Evolutionary conservation across 2,329 filamentous ascomycete genomes (phyloP).

Genomic region (Aciculosporium take): DNA sequence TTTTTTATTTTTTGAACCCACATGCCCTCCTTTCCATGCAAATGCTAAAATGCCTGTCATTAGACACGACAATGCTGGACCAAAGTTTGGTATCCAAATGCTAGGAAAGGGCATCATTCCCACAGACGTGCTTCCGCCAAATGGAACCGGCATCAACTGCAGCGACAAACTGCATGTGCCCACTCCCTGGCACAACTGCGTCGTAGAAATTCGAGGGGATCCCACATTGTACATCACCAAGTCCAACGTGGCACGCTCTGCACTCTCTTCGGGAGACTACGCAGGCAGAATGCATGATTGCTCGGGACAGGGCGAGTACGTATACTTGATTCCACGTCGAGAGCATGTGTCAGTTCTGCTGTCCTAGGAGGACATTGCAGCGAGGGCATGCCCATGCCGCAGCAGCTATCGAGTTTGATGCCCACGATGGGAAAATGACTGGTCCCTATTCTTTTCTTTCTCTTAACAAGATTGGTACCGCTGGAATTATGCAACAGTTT

Average conservation of each 20-base stretch:
- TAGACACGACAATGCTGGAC: conserved; percentile 23
- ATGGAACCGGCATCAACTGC: conserved; percentile 8
- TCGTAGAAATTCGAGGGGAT: conserved; percentile 16
- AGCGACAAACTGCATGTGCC: conserved; percentile 20
- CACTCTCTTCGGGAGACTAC: conserved; percentile 5
- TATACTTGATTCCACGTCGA: not conserved
- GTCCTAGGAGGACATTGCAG: not conserved
- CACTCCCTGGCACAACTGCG: conserved; percentile 29
- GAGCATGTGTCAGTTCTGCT: not conserved
- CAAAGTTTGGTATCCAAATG: conserved; percentile 27
- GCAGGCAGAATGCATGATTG: not conserved
- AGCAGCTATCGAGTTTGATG: no score
- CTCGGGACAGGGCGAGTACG: not conserved
- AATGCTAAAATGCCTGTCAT: not conserved
- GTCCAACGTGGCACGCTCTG: conserved; percentile 8
- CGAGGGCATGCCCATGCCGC: no score
- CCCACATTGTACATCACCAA: conserved; percentile 11
- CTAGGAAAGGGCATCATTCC: conserved; percentile 19
- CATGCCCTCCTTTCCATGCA: not conserved
- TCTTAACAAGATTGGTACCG: no score
- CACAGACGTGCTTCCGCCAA: conserved; percentile 18
- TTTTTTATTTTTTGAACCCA: not conserved
- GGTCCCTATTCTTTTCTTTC: no score
- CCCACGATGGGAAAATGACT: no score
- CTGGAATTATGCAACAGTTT: no score